Conservation (phyloP, 2,329 filamentous ascomycete genomes). For the Neonectria hederae region DNA sequence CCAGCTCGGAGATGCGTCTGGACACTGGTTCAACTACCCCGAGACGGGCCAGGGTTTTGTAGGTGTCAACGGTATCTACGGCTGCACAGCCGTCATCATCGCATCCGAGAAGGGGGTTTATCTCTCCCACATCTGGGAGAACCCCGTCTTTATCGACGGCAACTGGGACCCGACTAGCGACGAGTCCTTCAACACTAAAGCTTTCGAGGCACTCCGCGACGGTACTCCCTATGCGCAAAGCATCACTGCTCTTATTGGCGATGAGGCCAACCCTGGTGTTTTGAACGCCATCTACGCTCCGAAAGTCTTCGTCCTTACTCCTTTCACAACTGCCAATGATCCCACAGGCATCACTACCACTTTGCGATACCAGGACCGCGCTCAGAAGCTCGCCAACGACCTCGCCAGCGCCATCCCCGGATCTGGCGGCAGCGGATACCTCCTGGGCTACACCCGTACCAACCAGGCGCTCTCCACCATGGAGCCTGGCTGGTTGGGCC, state of each 20-base stretch:
- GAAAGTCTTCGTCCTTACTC: slow-evolving; percentile 30
- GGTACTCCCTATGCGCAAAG: slow-evolving; percentile 12
- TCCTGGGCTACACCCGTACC: slow-evolving; percentile 27
- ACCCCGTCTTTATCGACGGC: slow-evolving; percentile 25
- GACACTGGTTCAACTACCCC: slow-evolving; percentile 22
- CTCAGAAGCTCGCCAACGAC: background rate
- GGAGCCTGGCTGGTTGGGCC: slow-evolving; percentile 1
- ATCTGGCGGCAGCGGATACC: slow-evolving; percentile 5
- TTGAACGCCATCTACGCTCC: slow-evolving; percentile 24
- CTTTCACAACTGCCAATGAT: slow-evolving; percentile 13
- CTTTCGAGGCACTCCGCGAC: slow-evolving; percentile 28
- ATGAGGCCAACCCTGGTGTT: slow-evolving; percentile 12
- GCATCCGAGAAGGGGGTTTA: slow-evolving; percentile 29
- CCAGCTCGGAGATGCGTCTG: slow-evolving; percentile 23
- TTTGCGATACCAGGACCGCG: slow-evolving; percentile 21
- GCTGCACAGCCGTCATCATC: slow-evolving; percentile 35
- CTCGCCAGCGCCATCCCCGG: slow-evolving; percentile 23
- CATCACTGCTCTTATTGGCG: slow-evolving; percentile 17
- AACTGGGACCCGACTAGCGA: slow-evolving; percentile 6
- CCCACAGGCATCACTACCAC: slow-evolving; percentile 3
- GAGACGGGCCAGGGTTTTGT: slow-evolving; percentile 8
- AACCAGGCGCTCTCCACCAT: slow-evolving; percentile 4
- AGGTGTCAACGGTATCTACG: slow-evolving; percentile 37
- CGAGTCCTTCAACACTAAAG: slow-evolving; percentile 8
- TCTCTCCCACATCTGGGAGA: slow-evolving; percentile 38